Conservation (phyloP, 441 rosid species). For the Metrosideros polymorpha region DNA sequence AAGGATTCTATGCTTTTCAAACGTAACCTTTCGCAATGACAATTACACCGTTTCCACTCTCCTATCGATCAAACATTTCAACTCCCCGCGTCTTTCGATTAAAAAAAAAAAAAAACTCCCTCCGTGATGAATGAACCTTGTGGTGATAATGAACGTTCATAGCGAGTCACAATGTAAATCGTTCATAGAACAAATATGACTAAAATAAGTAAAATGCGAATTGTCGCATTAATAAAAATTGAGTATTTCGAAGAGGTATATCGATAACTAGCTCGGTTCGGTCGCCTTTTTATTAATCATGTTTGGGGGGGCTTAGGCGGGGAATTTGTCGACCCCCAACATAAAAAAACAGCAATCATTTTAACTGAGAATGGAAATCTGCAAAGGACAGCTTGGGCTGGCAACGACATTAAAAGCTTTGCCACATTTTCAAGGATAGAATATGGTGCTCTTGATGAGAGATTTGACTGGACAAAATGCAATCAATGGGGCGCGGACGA, state of each 20-base stretch:
- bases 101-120: no score
- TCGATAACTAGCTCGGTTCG: not conserved
- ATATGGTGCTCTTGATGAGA: not conserved
- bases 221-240: not conserved
- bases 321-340: not conserved
- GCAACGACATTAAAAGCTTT: not conserved
- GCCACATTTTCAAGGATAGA: not conserved
- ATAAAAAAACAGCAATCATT: not conserved
- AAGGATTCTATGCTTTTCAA: not conserved
- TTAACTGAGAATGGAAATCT: not conserved
- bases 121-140: rapidly evolving
- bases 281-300: not conserved
- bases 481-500: not conserved
- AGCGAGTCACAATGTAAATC: rapidly evolving
- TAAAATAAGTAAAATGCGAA: rapidly evolving
- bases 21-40: not conserved
- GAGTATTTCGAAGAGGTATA: not conserved
- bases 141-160: not conserved
- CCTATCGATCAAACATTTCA: not conserved
- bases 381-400: not conserved
- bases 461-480: not conserved
- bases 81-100: no score
- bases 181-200: rapidly evolving
- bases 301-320: not conserved
- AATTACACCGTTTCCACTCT: not conserved